Conservation (phyloP, 2,329 filamentous ascomycete species). For the Epichloe typhina region DNA sequence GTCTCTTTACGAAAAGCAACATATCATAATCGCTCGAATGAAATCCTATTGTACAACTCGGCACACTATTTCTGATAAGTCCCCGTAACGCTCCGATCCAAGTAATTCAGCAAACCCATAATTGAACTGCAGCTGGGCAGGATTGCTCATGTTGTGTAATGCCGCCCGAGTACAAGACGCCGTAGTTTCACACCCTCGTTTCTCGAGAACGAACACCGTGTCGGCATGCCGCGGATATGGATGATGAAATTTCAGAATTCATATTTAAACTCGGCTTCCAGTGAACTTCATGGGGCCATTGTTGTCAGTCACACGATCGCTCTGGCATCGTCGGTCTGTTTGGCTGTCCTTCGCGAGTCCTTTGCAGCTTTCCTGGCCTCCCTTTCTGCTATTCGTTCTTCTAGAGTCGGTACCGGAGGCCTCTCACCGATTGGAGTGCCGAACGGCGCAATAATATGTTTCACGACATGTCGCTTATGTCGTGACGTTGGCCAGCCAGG, state of each 20-base stretch:
- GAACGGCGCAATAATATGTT: conserved; percentile 57
- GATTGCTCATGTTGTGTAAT: neutral
- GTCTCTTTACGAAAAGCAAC: neutral
- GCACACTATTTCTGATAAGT: neutral
- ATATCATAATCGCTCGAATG: neutral
- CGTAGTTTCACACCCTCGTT: neutral
- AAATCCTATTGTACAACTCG: neutral
- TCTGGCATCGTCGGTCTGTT: conserved; percentile 13
- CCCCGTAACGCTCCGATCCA: no score
- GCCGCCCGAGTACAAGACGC: neutral
- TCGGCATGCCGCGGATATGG: neutral
- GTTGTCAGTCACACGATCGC: neutral
- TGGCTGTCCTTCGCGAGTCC: conserved; percentile 34
- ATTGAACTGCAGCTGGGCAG: neutral
- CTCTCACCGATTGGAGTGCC: conserved; percentile 50
- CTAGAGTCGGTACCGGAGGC: conserved; percentile 50
- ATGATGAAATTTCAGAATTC: neutral
- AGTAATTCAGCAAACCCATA: neutral
- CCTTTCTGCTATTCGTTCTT: conserved; percentile 44
- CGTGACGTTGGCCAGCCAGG: conserved; percentile 53
- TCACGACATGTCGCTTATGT: conserved; percentile 60
- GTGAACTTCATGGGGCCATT: neutral
- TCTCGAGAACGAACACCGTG: no score
- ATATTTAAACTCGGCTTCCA: neutral
- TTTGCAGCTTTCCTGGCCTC: conserved; percentile 44